These are phyloP conservation scores for Phytophthora fragariaefolia DNA, from an alignment of 352 stramenopile genomes.

Conservation along the genomic window DNA sequence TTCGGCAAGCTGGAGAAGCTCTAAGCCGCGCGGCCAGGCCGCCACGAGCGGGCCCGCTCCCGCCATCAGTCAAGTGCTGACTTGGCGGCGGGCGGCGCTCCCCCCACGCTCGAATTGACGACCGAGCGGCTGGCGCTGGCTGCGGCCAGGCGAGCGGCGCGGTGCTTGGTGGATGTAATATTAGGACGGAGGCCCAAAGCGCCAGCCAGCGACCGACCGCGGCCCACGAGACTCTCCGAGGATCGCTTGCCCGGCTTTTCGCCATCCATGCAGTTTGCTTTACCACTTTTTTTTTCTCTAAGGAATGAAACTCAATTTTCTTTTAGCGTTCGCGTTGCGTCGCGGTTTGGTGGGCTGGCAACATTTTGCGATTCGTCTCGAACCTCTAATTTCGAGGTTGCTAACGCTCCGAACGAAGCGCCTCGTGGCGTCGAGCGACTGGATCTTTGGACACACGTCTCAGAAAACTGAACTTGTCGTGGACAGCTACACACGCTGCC, in stretches of 20 bases:
- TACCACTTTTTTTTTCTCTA: slow-evolving; percentile 12
- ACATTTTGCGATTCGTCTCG: no score
- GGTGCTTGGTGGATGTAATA: slow-evolving; percentile 35
- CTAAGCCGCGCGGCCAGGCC: slow-evolving; percentile 37
- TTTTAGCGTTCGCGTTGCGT: no score
- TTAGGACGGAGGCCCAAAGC: slow-evolving; percentile 28
- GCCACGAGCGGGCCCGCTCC: neutral
- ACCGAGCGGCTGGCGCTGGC: slow-evolving; percentile 9
- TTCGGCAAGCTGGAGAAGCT: slow-evolving; percentile 90
- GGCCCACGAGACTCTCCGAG: slow-evolving; percentile 14
- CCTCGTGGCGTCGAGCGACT: slow-evolving; percentile 3
- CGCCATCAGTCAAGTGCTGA: slow-evolving; percentile 32
- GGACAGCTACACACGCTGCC: neutral
- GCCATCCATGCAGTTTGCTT: slow-evolving; percentile 34
- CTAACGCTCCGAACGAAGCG: neutral
- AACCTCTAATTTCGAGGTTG: no score
- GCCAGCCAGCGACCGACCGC: slow-evolving; percentile 13
- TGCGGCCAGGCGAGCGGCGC: slow-evolving; percentile 7
- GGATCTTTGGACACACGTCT: slow-evolving; percentile 9
- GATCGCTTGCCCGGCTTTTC: slow-evolving; percentile 33
- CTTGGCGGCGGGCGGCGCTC: neutral
- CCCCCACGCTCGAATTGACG: neutral
- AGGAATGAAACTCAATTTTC: slow-evolving; percentile 25
- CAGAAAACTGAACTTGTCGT: slow-evolving; percentile 1
- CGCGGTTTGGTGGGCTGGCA: no score